Evolutionary conservation across 495 filamentous ascomycete genomes (phyloP).

Genomic region (Aspergillus heteromorphus): DNA sequence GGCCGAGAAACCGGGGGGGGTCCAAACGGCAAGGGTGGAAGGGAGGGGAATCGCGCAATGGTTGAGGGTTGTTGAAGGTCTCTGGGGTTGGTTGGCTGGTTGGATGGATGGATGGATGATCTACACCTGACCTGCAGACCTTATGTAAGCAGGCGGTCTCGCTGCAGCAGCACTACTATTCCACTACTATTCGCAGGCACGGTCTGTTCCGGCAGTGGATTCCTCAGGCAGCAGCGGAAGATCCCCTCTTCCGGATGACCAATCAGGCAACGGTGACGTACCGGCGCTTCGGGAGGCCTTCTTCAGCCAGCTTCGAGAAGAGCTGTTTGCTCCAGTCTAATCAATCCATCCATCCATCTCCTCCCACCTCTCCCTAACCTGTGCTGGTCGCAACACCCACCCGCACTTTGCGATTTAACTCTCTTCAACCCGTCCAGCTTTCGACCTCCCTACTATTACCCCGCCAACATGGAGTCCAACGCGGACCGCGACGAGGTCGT

Average conservation of each 20-base stretch:
- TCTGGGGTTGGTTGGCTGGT: neutral
- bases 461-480: constrained; percentile 49
- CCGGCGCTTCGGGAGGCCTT: constrained; percentile 19
- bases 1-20: neutral
- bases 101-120: constrained; percentile 4
- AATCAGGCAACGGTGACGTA: constrained; percentile 47
- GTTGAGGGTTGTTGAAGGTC: neutral
- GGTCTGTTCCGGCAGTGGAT: neutral
- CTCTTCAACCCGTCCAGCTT: neutral
- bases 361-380: neutral
- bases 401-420: neutral
- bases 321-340: constrained; percentile 6
- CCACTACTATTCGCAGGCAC: too few species aligned
- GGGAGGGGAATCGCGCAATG: neutral
- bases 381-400: neutral
- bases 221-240: constrained; percentile 24
- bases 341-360: constrained; percentile 3
- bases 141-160: constrained; percentile 7
- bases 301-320: constrained; percentile 14
- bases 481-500: constrained; percentile 63
- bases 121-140: constrained; percentile 6
- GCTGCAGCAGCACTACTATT: too few species aligned
- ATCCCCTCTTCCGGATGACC: constrained; percentile 35
- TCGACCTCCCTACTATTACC: neutral
- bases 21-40: neutral